A percentile compares a stretch with the other conserved stretches of the same genome.
Conservation (phyloP, 1,284 basidiomycete genomes). For the Puccinia polysora region DNA sequence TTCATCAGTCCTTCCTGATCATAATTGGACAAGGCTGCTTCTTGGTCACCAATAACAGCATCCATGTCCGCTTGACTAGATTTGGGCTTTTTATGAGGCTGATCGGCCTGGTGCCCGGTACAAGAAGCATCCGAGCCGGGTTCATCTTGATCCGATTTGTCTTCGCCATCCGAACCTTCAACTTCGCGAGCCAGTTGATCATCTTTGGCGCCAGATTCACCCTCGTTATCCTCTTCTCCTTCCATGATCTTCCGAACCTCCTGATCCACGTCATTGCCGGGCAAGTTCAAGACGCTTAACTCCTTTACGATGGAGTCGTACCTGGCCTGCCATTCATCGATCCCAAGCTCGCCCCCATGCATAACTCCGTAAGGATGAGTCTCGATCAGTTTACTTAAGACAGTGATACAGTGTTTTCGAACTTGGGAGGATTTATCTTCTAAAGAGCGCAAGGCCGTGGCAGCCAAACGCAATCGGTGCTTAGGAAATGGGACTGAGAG, state of each 20-base stretch:
- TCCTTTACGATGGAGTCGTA: slow-evolving; percentile 61
- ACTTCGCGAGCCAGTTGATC: slow-evolving; percentile 56
- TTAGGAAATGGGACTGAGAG: slow-evolving; percentile 79
- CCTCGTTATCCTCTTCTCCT: slow-evolving; percentile 54
- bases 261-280: slow-evolving; percentile 51
- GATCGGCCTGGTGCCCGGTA: background rate
- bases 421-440: slow-evolving; percentile 88
- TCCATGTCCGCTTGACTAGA: slow-evolving; percentile 34
- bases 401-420: slow-evolving; percentile 72
- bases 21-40: slow-evolving; percentile 41
- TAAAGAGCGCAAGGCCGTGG: slow-evolving; percentile 70
- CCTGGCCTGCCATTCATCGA: slow-evolving; percentile 68
- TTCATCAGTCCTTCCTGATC: slow-evolving; percentile 59
- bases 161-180: slow-evolving; percentile 47
- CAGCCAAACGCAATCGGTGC: slow-evolving; percentile 71
- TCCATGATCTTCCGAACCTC: slow-evolving; percentile 54
- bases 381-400: slow-evolving; percentile 71
- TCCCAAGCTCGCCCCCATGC: slow-evolving; percentile 75
- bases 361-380: slow-evolving; percentile 85
- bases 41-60: slow-evolving; percentile 31
- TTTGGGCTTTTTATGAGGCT: slow-evolving; percentile 15
- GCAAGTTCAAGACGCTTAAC: slow-evolving; percentile 57
- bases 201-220: background rate
- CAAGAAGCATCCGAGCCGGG: background rate
- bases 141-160: slow-evolving; percentile 49